These are phyloP conservation scores for Umbelopsis sp. DNA, from an alignment of 192 early-diverging fungal species.

Conservation along the genomic window DNA sequence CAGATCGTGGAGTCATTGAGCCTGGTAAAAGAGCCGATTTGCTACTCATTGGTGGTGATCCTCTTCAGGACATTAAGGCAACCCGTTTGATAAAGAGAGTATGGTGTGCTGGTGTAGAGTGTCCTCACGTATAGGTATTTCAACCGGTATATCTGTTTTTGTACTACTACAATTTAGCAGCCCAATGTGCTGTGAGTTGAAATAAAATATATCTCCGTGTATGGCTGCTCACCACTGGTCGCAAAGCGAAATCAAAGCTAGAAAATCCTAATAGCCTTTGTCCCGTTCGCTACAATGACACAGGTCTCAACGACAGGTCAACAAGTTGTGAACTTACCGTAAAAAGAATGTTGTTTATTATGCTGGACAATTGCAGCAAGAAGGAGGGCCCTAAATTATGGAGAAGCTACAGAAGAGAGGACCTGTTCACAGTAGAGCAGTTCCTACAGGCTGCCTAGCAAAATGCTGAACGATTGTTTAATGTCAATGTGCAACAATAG, in stretches of 20 bases:
- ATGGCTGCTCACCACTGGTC: too few relatives aligned
- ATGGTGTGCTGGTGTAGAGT: constrained; percentile 3
- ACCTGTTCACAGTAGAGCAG: not conserved
- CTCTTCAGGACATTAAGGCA: constrained; percentile 7
- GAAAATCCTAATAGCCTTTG: too few relatives aligned
- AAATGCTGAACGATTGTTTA: not conserved
- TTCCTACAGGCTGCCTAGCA: not conserved
- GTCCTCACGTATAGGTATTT: too few relatives aligned
- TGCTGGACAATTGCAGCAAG: not conserved
- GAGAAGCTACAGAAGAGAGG: not conserved
- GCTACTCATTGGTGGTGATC: constrained; percentile 14
- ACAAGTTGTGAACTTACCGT: too few relatives aligned
- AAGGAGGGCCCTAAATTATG: not conserved
- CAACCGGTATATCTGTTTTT: too few relatives aligned
- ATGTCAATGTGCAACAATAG: not conserved
- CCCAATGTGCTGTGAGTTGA: too few relatives aligned
- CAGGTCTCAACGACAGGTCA: too few relatives aligned
- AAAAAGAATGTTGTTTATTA: too few relatives aligned
- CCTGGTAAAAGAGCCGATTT: constrained; percentile 24
- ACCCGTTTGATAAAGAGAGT: constrained; percentile 2
- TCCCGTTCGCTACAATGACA: too few relatives aligned
- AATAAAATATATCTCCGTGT: too few relatives aligned
- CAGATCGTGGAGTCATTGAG: constrained; percentile 25
- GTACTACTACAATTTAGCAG: too few relatives aligned
- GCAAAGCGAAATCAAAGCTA: too few relatives aligned